phyloP scores from a whole-genome alignment of 2,329 filamentous ascomycete genomes.

The Rutstroemia sp. region DNA sequence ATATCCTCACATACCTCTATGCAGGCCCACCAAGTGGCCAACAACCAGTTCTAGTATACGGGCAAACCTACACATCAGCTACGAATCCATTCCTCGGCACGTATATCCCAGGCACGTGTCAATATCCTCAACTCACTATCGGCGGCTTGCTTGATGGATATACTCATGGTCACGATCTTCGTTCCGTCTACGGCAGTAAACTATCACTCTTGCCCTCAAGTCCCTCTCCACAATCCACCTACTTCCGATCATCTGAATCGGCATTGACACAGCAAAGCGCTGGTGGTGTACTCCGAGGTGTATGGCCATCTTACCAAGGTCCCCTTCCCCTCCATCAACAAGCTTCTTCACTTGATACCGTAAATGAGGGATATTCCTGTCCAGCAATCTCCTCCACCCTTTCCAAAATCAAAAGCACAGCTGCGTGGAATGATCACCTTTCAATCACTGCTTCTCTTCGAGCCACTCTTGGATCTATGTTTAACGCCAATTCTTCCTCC shows the following conservation, averaged over 20 bases:
- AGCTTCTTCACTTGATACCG: constrained; percentile 30
- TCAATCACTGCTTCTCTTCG: constrained; percentile 28
- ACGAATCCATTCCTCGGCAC: constrained; percentile 29
- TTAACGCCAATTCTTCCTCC: constrained; percentile 24
- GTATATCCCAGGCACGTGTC: constrained; percentile 31
- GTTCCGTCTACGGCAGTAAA: constrained; percentile 27
- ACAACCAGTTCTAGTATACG: constrained; percentile 29
- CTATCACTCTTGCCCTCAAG: constrained; percentile 28
- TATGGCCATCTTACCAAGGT: constrained; percentile 30
- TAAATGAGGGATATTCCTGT: constrained; percentile 32
- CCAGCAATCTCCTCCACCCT: constrained; percentile 22
- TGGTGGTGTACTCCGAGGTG: constrained; percentile 32
- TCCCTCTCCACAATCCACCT: constrained; percentile 28
- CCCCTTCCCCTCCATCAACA: constrained; percentile 33
- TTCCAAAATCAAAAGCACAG: constrained; percentile 24
- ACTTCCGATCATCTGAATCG: constrained; percentile 33
- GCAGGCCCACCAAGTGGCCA: constrained; percentile 18
- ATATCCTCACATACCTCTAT: constrained; percentile 32
- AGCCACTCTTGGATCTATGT: constrained; percentile 26
- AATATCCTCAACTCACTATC: constrained; percentile 34
- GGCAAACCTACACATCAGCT: constrained; percentile 31
- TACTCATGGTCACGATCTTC: constrained; percentile 32
- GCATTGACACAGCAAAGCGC: constrained; percentile 32
- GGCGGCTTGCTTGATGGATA: constrained; percentile 33
- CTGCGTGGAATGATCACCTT: constrained; percentile 32